Base-by-base conservation (phyloP, 345 rosid species). In the Lenwebbia sp. region DNA sequence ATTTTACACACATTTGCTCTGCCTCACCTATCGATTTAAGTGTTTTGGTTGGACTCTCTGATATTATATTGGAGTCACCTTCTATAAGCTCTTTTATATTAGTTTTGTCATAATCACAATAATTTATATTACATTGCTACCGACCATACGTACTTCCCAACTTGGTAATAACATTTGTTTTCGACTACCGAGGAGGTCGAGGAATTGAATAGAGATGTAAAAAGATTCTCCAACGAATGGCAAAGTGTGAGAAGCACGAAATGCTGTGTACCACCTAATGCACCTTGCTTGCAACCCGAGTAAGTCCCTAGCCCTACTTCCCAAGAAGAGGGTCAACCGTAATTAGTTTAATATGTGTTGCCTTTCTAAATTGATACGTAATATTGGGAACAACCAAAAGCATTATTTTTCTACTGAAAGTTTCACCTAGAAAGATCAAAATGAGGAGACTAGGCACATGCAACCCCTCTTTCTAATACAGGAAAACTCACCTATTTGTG, bases 11-110 rank as follows among this genome's bases (percentile, higher is more conserved):
- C 23, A 30, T 13, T 30, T 17, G 5, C 4, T 21, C 1, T 14
- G 10, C 5, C 4, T 70, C 4, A 9, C 3, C 0, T 17, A 33
- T 4, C 26, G 5, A 5, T 10, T 70, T 4, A 70, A 37, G 0
- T 37, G 37, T 9, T 19, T 37, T 13, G 3, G 3, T 19, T 9
- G 47, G 11, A 37, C 13, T 33, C 10, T 30, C 4, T 23, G 4
- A 54, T 0, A 23, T 56, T 25, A 4, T 4, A 56, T 10, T 7
- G 17, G 0, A 70, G 13, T 19, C 14, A 10, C 1, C 3, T 70
- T 70, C 41, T 4, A 9, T 30, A 49, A 49, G 50, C 12, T 58
- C 37, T 60, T 60, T 60, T 13, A 60, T 3, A 28, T 60, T 28
- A 17, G 74, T 28, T 65, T 37, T 70, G 47, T 44, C 47, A 70